A percentile compares a stretch with the other conserved stretches of the same genome.
Evolutionary conservation across 2,329 filamentous ascomycete genomes (phyloP).

Genomic region (Cordyceps tenuipes): DNA sequence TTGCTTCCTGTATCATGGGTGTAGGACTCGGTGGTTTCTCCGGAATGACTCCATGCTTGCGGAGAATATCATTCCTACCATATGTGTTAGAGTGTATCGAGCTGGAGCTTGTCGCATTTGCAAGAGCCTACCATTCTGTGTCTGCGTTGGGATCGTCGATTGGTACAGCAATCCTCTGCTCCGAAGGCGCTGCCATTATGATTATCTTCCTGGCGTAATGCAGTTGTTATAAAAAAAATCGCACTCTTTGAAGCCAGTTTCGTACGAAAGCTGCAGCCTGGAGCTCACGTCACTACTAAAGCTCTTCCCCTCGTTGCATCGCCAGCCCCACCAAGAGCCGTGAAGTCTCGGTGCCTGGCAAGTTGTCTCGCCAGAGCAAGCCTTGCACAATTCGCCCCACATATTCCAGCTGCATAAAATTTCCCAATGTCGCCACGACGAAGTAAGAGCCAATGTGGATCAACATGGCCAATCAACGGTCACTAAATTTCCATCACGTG

Average conservation of each 20-base stretch:
- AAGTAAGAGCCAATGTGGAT: slow-evolving; percentile 3
- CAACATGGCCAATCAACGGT: slow-evolving; percentile 15
- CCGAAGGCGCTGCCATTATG: slow-evolving; percentile 52
- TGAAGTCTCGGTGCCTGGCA: background rate
- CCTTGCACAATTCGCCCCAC: slow-evolving; percentile 12
- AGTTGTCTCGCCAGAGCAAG: background rate
- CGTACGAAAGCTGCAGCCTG: slow-evolving; percentile 4
- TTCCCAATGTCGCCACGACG: slow-evolving; percentile 12
- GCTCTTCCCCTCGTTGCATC: background rate
- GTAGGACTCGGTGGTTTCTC: slow-evolving; percentile 95
- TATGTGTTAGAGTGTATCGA: background rate
- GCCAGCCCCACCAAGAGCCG: slow-evolving; percentile 1
- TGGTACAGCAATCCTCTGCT: slow-evolving; percentile 66
- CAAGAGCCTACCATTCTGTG: slow-evolving; percentile 73
- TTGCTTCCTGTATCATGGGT: slow-evolving; percentile 90
- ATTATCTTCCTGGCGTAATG: background rate
- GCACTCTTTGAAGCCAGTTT: background rate
- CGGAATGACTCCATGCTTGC: slow-evolving; percentile 94
- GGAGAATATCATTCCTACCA: slow-evolving; percentile 90
- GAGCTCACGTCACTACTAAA: slow-evolving; percentile 6
- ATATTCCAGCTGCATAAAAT: slow-evolving; percentile 9
- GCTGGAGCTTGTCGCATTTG: slow-evolving; percentile 11
- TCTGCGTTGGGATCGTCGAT: slow-evolving; percentile 94
- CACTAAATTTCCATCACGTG: slow-evolving; percentile 26
- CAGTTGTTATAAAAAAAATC: background rate